Base-by-base conservation (phyloP, 2,329 filamentous ascomycete species). In the Dothiorella sarmentorum region DNA sequence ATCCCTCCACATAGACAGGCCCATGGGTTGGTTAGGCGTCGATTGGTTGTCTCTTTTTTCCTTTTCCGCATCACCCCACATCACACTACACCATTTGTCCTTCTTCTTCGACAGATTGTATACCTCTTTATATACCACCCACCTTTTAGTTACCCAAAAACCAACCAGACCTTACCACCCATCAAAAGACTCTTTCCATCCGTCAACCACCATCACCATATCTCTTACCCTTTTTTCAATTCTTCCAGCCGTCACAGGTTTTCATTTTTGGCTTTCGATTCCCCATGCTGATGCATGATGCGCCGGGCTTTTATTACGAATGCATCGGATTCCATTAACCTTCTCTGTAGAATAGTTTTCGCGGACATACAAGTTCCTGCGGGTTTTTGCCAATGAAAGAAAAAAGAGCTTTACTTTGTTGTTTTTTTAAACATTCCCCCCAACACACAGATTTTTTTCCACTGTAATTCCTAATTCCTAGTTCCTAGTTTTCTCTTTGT, bases 111-210 rank as follows among this genome's bases (percentile, higher is more conserved):
- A 52, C 47, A 52, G 47, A 52, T 38, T 52, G 47, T 37, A 52
- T 38, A 52, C 47, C 47, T 52, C 47, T 52, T 52, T 52, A 52
- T 52, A 52, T 52, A 52, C 47, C 47, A 52, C 47, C 31, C 47
- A 38, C n/a, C 47, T 13, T 38, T 52, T 52, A 52, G 47, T 52
- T 52, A 52, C 47, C 47, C 47, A 44, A 51, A 35, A 49, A 26
- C 45, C 47, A 52, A 52, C 31, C 47, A 37, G 47, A 52, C 47
- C 22, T 52, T 52, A 51, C 47, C 31, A 38, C 47, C 47, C 47
- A 52, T 17, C 33, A 26, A 49, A 38, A 38, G 26, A 18, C 29
- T 17, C 33, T 52, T 18, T 10, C 29, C 7, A 51, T 15, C n/a
- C 43, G 31, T 20, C 27, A 33, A 49, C 44, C 44, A 52, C 31